Evolutionary conservation across 176 grass and related monocot genomes (phyloP), one percentile per base, ranked within the genome.

Genomic region (Cenchrus fungigraminus): DNA sequence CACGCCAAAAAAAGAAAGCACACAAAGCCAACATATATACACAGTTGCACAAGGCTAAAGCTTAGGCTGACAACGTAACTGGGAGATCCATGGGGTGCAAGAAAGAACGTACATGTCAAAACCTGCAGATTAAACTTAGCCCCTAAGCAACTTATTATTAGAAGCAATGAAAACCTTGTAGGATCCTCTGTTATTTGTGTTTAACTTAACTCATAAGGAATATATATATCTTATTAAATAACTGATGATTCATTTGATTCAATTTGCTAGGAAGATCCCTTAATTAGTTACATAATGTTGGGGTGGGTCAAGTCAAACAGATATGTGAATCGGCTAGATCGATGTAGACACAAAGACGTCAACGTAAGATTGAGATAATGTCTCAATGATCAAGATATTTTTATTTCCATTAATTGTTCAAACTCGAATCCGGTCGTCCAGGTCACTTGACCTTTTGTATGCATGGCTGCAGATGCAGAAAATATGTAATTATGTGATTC

Each of bases 81-180:
- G 9, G 7, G n/a, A 50, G 43, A 65, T 5, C 49, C 51, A 54
- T n/a, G 14, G 11, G 32, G 62, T 51, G 49, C n/a, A 49, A 14
- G 9, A 25, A 8, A 74, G 43, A 67, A 50, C 49, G 40, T 65
- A 76, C 37, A 81, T 45, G 78, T 67, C 78, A 87, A 68, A 87
- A 68, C 69, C 50, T 54, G 12, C 78, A 16, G 58, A n/a, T 76
- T 68, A 63, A 82, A 76, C 72, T 82, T 87, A 87, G 72, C 79
- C 71, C 69, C 79, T 44, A 87, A 82, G 79, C 43, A 82, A 82
- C 62, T 60, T 25, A 25, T 25, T 25, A 25, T 25, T 57, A 54
- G 2, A 32, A 49, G 34, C 32, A 74, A 60, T 15, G 54, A 59
- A 6, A 67, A 32, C 71, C 1, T 16, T 8, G 60, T 5, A 66